Evolutionary conservation across 2,329 filamentous ascomycete species (phyloP).

Genomic region (Eurotiales sp.): DNA sequence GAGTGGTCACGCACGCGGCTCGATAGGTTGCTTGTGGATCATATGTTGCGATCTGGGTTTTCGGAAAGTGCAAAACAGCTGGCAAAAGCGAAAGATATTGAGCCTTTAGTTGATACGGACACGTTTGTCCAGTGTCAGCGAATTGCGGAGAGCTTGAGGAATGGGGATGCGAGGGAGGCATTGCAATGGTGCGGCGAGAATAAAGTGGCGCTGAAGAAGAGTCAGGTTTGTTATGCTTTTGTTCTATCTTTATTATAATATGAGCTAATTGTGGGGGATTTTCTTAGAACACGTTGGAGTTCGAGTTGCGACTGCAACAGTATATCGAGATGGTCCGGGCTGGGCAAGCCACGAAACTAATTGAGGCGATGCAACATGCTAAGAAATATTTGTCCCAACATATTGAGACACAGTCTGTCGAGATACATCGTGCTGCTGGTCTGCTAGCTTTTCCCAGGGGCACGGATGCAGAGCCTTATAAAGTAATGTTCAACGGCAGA

Average conservation of each 20-base stretch:
- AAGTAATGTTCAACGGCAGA: no score
- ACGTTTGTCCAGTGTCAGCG: slow-evolving; percentile 79
- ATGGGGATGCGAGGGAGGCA: slow-evolving; percentile 71
- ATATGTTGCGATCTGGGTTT: slow-evolving; percentile 81
- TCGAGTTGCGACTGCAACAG: slow-evolving; percentile 88
- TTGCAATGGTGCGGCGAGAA: slow-evolving; percentile 90
- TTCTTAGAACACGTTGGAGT: slow-evolving; percentile 73
- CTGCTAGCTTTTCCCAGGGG: slow-evolving; percentile 71
- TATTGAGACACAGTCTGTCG: slow-evolving; percentile 62
- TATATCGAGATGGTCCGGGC: slow-evolving; percentile 85
- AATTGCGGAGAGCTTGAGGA: slow-evolving; percentile 69
- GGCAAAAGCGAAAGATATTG: slow-evolving; percentile 70
- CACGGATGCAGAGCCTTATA: slow-evolving; percentile 58
- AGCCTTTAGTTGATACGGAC: slow-evolving; percentile 79
- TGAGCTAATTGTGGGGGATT: background rate
- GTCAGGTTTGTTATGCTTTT: slow-evolving; percentile 57
- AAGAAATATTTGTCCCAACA: slow-evolving; percentile 75
- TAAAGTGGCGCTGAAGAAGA: slow-evolving; percentile 85
- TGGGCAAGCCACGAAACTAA: slow-evolving; percentile 58
- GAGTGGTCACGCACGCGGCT: slow-evolving; percentile 78
- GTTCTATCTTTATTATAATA: slow-evolving; percentile 5
- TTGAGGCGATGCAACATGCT: slow-evolving; percentile 77
- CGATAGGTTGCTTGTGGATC: slow-evolving; percentile 85
- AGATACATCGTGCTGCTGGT: slow-evolving; percentile 71
- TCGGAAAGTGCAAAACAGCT: slow-evolving; percentile 70